Conservation (phyloP, 371 early-diverging fungal genomes). For the Syncephalastrum contaminatum region DNA sequence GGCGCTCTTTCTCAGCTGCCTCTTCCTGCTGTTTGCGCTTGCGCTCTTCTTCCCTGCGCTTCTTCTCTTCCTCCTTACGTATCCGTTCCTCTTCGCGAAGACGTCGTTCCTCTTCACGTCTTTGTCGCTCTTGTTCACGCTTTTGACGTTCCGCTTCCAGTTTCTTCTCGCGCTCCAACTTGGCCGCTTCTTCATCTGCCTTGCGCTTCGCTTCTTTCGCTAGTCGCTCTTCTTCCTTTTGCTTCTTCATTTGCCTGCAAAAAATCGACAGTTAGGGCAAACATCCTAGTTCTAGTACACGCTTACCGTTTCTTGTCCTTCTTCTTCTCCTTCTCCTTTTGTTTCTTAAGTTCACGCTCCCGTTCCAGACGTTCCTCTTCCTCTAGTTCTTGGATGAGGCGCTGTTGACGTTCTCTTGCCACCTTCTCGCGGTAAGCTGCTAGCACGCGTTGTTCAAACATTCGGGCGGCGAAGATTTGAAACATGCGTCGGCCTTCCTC, state of each 20-base stretch:
- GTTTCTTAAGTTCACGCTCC: slow-evolving; percentile 62
- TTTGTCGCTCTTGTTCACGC: slow-evolving; percentile 48
- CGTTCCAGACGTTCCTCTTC: slow-evolving; percentile 71
- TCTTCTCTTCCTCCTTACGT: slow-evolving; percentile 56
- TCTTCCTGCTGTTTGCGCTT: slow-evolving; percentile 57
- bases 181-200: slow-evolving; percentile 25
- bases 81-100: slow-evolving; percentile 55
- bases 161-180: slow-evolving; percentile 24
- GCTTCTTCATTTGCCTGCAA: slow-evolving; percentile 22
- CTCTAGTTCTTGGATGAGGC: slow-evolving; percentile 76
- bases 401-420: slow-evolving; percentile 74
- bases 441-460: slow-evolving; percentile 92
- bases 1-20: slow-evolving; percentile 23
- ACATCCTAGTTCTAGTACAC: not conserved
- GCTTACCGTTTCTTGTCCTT: slow-evolving; percentile 51
- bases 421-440: slow-evolving; percentile 89
- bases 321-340: slow-evolving; percentile 64
- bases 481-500: slow-evolving; percentile 91
- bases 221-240: slow-evolving; percentile 29
- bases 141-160: slow-evolving; percentile 44
- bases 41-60: slow-evolving; percentile 50
- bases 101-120: slow-evolving; percentile 51
- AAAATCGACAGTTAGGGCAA: not conserved
- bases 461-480: slow-evolving; percentile 89
- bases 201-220: slow-evolving; percentile 29